Evolutionary conservation across 192 early-diverging fungal species (phyloP), one percentile per base, ranked within the genome.

Genomic region (Spizellomyces punctatus): DNA sequence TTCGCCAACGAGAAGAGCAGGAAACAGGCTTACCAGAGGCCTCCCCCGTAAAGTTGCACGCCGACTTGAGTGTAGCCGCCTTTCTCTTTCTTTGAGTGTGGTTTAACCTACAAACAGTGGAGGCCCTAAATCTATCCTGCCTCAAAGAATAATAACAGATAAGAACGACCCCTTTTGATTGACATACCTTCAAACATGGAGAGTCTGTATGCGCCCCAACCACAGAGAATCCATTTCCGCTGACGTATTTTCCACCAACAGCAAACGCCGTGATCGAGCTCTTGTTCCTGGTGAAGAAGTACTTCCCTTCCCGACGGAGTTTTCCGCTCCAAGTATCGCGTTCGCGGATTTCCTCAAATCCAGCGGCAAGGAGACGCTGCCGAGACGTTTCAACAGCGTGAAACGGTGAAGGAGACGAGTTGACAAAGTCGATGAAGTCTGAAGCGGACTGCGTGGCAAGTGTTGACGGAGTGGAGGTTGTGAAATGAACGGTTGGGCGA

Each of bases 151-250:
- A 19, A n/a, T 54, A 22, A 56, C 54, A 7, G 54, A 4, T 5
- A 56, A 56, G 4, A 22, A 36, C 27, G 3, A 3, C 17, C 50
- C 50, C 14, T n/a, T 54, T 54, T 2, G 12, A 54, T 19, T 21
- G 16, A 45, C 62, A 54, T 71, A 92, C 89, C 86, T 95, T 99
- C 63, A 98, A 82, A 79, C 96, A 98, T 21, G 97, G 98, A 17
- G 93, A 95, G 78, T 99, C 98, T 19, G 95, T 95, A 78, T 99
- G 98, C 5, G 98, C 96, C 45, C 92, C 98, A 54, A 98, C 85
- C 46, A 96, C 92, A 19, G 92, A 89, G 66, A 96, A 88, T 9
- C 95, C 95, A 63, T 94, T 93, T 10, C 79, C 78, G 54, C 63
- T 69, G 10, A 64, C 60, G 71, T 80, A 82, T 14, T 64, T 66